Conservation (phyloP, 2,329 filamentous ascomycete species). For the Aspergillus puulaauensis region DNA sequence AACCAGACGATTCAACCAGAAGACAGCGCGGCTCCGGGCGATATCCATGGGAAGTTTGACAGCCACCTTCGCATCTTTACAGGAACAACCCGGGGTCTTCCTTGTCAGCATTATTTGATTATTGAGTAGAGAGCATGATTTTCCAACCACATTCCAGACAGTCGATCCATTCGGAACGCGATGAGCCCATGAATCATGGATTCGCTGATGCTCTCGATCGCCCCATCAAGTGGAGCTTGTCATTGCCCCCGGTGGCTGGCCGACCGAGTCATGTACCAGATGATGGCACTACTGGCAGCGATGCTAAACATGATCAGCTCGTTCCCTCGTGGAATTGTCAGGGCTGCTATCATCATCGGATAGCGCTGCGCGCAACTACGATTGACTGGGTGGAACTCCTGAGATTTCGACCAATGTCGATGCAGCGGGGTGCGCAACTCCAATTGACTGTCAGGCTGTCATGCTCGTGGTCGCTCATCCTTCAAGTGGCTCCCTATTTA, state of each 20-base stretch:
- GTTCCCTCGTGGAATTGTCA: background rate
- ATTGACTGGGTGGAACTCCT: background rate
- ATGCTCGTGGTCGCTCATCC: constrained; percentile 4
- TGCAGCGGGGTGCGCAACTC: background rate
- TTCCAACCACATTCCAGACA: background rate
- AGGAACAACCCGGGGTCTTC: no score
- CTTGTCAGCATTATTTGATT: no score
- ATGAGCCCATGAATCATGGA: background rate
- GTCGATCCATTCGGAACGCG: constrained; percentile 7
- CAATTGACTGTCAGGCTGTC: background rate
- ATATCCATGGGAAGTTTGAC: background rate
- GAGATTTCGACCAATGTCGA: background rate
- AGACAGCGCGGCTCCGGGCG: no score
- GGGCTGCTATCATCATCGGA: background rate
- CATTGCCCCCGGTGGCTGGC: background rate
- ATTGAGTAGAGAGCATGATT: no score
- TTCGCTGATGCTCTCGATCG: constrained; percentile 18
- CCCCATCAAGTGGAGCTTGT: constrained; percentile 12
- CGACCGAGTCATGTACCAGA: constrained; percentile 12
- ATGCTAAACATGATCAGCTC: background rate
- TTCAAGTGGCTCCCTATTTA: background rate
- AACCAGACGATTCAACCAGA: no score
- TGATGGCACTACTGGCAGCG: background rate
- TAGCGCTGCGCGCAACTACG: background rate
- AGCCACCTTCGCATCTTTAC: no score